Evolutionary conservation across 2,329 filamentous ascomycete genomes (phyloP).

Genomic region (Fusarium sp.): DNA sequence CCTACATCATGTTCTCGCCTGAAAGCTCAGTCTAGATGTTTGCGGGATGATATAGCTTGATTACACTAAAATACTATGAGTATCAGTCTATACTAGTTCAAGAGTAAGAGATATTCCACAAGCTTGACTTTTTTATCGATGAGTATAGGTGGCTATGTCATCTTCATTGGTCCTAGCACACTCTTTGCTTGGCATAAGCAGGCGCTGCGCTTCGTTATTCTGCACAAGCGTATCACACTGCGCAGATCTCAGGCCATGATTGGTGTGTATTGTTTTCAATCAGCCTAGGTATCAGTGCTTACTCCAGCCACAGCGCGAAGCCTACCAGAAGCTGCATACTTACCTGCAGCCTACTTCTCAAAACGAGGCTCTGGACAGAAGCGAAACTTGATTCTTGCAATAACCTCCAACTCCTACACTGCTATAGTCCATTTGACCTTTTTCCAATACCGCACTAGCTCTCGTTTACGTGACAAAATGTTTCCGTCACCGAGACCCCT

Average conservation of each 20-base stretch:
- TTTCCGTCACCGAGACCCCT: fast-evolving
- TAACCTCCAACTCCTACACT: fast-evolving
- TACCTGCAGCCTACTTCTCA: background rate
- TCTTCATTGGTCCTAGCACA: background rate
- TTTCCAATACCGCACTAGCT: background rate
- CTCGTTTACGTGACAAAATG: background rate
- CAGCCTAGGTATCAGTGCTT: background rate
- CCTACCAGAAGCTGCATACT: background rate
- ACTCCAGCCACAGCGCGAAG: background rate
- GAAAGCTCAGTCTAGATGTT: background rate
- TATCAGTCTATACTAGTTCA: background rate
- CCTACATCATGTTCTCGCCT: background rate
- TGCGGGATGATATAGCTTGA: no score
- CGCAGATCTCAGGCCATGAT: no score
- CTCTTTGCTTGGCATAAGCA: background rate
- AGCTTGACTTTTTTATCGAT: background rate
- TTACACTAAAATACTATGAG: no score
- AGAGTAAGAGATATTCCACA: background rate
- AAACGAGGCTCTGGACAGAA: background rate
- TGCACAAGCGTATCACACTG: background rate
- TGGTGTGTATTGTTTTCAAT: no score
- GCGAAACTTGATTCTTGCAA: background rate
- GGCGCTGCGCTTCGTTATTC: background rate
- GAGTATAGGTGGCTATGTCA: background rate
- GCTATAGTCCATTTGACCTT: fast-evolving